Percentiles rank a stretch among this genome's conserved stretches.
Conservation (phyloP, 805 yeast genomes). For the Kuraishia borneana region DNA sequence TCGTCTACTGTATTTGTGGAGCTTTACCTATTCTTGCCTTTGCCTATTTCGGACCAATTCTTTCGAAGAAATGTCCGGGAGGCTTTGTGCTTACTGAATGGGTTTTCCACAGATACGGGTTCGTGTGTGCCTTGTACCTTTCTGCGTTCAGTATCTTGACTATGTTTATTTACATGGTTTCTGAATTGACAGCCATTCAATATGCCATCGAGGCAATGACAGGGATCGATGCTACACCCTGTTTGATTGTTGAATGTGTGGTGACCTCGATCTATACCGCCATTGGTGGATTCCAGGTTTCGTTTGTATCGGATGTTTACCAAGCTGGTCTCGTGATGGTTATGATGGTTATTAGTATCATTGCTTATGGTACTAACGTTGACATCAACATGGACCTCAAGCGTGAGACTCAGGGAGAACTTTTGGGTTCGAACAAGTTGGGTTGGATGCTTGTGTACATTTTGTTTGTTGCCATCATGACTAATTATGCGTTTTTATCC, state of each 20-base stretch:
- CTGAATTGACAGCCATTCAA: slow-evolving; percentile 75
- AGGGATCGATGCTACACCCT: slow-evolving; percentile 68
- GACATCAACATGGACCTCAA: slow-evolving; percentile 48
- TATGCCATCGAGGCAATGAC: slow-evolving; percentile 70
- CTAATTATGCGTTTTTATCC: slow-evolving; percentile 82
- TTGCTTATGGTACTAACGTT: slow-evolving; percentile 70
- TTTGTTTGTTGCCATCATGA: slow-evolving; percentile 73
- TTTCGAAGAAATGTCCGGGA: slow-evolving; percentile 70
- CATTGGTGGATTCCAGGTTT: slow-evolving; percentile 81
- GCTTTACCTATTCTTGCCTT: slow-evolving; percentile 80
- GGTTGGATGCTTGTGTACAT: slow-evolving; percentile 90
- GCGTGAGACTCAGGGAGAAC: slow-evolving; percentile 51
- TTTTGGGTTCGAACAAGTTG: slow-evolving; percentile 53
- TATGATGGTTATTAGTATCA: slow-evolving; percentile 56
- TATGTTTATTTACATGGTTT: slow-evolving; percentile 76
- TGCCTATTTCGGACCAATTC: slow-evolving; percentile 71
- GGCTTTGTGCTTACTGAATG: slow-evolving; percentile 92
- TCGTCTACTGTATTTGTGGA: slow-evolving; percentile 72
- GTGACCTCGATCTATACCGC: slow-evolving; percentile 83
- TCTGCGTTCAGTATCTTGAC: slow-evolving; percentile 79
- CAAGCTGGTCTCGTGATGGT: slow-evolving; percentile 70
- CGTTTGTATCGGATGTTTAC: slow-evolving; percentile 77
- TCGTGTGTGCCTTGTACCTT: slow-evolving; percentile 58
- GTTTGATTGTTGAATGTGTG: slow-evolving; percentile 73
- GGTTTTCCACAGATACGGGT: slow-evolving; percentile 80